Evolutionary conservation across 164 flowering plant species (phyloP).

Genomic region (Stephania japonica): DNA sequence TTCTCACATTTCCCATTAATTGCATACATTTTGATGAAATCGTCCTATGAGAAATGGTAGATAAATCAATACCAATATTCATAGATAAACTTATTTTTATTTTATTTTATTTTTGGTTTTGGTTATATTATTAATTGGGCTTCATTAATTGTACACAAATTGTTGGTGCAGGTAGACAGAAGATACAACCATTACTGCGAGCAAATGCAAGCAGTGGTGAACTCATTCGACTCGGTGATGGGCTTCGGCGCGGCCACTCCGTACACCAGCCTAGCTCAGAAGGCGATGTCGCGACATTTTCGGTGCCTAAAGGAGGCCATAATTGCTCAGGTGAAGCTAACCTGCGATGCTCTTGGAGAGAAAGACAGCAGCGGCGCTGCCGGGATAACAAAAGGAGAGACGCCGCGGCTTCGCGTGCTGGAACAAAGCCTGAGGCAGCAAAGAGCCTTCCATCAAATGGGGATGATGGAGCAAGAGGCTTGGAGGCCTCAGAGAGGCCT

Average conservation of each 20-base stretch:
- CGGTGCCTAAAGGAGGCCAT: conserved; percentile 89
- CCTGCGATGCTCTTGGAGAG: conserved; percentile 82
- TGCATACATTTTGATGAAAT: too few species aligned
- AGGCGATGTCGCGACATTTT: conserved; percentile 97
- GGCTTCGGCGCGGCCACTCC: conserved; percentile 91
- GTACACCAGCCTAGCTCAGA: conserved; percentile 82
- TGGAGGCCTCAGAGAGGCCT: conserved; percentile 98
- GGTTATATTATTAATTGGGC: too few species aligned
- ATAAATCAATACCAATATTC: too few species aligned
- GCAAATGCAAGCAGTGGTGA: conserved; percentile 96
- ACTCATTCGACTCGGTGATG: conserved; percentile 88
- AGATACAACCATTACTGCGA: conserved; percentile 92
- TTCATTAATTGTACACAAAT: too few species aligned
- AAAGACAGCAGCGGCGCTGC: conserved; percentile 49
- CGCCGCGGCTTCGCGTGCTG: conserved; percentile 74
- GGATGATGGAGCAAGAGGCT: conserved; percentile 95
- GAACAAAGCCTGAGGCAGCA: conserved; percentile 94
- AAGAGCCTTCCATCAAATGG: conserved; percentile 82
- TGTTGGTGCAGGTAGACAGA: conserved; percentile 64
- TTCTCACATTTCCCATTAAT: too few species aligned
- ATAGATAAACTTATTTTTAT: too few species aligned
- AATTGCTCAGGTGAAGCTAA: conserved; percentile 63
- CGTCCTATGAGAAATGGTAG: too few species aligned
- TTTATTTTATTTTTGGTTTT: too few species aligned
- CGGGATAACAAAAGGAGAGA: conserved; percentile 89